Conservation (phyloP, 2,329 filamentous ascomycete species). For the Seiridium cupressi region DNA sequence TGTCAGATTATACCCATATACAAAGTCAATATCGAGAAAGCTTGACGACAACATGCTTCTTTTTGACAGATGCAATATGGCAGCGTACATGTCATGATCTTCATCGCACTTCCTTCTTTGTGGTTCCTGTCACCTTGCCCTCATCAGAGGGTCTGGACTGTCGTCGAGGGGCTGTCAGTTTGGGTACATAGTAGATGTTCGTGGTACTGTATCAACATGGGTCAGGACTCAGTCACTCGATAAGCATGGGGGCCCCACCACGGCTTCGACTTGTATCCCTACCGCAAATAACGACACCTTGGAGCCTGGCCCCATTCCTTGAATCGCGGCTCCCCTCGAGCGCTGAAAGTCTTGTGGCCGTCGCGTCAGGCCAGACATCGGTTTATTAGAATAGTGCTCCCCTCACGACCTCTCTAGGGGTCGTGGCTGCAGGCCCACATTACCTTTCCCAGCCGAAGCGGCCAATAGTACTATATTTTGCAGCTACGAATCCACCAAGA, state of each 20-base stretch:
- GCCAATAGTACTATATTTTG: neutral
- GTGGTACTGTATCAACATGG: too few species aligned
- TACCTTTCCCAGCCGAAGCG: too few species aligned
- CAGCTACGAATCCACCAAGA: neutral
- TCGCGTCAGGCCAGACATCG: too few species aligned
- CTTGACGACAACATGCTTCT: constrained; percentile 1
- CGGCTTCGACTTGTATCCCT: neutral
- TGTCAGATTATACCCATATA: neutral
- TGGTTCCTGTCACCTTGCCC: neutral
- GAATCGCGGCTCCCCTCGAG: neutral
- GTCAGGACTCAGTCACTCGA: too few species aligned
- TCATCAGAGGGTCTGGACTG: too few species aligned
- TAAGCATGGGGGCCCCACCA: too few species aligned
- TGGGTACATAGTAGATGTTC: too few species aligned
- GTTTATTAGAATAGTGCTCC: neutral
- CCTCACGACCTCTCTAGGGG: neutral
- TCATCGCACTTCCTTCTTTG: neutral
- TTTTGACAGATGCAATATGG: neutral
- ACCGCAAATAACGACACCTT: neutral
- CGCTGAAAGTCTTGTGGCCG: too few species aligned
- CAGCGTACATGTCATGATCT: neutral
- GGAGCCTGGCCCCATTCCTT: neutral
- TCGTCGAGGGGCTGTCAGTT: too few species aligned
- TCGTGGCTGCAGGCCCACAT: too few species aligned
- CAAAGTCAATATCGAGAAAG: neutral